phyloP scores from a whole-genome alignment of 192 early-diverging fungal species.

The Paraglomus brasilianum region DNA sequence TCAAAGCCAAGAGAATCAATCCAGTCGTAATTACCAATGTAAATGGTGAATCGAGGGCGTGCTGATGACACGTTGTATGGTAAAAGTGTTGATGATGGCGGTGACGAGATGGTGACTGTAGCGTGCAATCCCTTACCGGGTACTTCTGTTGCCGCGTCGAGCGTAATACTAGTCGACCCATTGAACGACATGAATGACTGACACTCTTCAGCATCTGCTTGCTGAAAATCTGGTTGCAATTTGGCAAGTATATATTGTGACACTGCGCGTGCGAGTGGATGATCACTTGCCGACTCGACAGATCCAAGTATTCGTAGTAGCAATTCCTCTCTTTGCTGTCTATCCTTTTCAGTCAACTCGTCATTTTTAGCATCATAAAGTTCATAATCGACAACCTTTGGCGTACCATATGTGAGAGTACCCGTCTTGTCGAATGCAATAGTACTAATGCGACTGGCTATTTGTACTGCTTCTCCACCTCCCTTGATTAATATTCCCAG shows the following conservation, averaged over 20 bases:
- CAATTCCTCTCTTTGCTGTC: neutral
- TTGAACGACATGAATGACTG: too few relatives aligned
- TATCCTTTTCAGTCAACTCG: neutral
- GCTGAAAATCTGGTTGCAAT: constrained; percentile 27
- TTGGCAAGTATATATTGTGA: constrained; percentile 32
- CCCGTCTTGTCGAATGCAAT: constrained; percentile 88
- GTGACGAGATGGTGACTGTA: constrained; percentile 34
- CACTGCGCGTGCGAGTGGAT: constrained; percentile 70
- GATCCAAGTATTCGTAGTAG: constrained; percentile 44
- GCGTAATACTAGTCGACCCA: neutral
- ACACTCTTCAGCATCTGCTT: constrained; percentile 21
- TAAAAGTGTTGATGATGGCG: neutral
- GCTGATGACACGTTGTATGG: constrained; percentile 25
- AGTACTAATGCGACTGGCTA: constrained; percentile 54
- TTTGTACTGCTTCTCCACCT: constrained; percentile 73
- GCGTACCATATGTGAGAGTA: constrained; percentile 71
- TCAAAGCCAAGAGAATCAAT: constrained; percentile 56
- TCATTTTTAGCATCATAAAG: neutral
- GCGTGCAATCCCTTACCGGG: constrained; percentile 65
- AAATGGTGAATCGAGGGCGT: constrained; percentile 37
- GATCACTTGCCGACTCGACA: constrained; percentile 58
- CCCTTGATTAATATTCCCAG: constrained; percentile 69
- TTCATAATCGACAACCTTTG: constrained; percentile 47
- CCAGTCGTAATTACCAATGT: constrained; percentile 65
- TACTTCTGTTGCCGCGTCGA: constrained; percentile 21